Conservation (phyloP, 805 yeast genomes). For the Monosporozyma aquatica region DNA sequence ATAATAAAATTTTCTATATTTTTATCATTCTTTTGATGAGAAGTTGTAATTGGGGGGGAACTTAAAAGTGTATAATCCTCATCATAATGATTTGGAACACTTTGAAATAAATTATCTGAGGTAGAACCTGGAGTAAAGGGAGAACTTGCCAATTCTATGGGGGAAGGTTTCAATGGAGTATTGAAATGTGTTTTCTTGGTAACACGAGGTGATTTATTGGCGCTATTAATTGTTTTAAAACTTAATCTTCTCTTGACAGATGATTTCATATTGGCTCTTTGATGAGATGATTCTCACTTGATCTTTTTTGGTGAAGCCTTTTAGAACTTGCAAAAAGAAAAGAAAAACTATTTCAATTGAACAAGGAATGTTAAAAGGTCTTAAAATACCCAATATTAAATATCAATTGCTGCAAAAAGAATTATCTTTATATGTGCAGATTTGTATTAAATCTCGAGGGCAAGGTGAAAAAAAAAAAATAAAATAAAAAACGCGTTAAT, state of each 20-base stretch:
- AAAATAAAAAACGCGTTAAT: constrained; percentile 3
- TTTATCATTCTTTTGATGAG: neutral
- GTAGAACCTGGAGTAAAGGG: constrained; percentile 5
- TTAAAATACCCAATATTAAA: neutral
- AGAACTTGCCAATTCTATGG: neutral
- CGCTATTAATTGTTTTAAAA: neutral
- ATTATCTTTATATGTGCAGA: neutral
- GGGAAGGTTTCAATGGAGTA: neutral
- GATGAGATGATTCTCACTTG: neutral
- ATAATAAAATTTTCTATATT: neutral
- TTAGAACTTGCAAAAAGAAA: too few relatives aligned
- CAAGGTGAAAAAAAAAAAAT: neutral
- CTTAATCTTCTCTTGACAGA: constrained; percentile 2
- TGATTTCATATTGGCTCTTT: neutral
- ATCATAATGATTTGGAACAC: constrained; percentile 4
- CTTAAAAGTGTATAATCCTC: neutral
- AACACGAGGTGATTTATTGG: neutral
- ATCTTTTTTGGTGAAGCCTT: too few relatives aligned
- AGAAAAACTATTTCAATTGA: too few relatives aligned
- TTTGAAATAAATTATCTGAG: constrained; percentile 5
- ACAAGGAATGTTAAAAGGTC: too few relatives aligned
- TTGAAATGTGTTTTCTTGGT: neutral
- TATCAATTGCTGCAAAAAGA: too few relatives aligned
- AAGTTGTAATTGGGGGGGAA: constrained; percentile 5
- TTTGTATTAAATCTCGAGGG: neutral